Base-by-base conservation (phyloP, 768 basidiomycete species). In the Astraeus odoratus region DNA sequence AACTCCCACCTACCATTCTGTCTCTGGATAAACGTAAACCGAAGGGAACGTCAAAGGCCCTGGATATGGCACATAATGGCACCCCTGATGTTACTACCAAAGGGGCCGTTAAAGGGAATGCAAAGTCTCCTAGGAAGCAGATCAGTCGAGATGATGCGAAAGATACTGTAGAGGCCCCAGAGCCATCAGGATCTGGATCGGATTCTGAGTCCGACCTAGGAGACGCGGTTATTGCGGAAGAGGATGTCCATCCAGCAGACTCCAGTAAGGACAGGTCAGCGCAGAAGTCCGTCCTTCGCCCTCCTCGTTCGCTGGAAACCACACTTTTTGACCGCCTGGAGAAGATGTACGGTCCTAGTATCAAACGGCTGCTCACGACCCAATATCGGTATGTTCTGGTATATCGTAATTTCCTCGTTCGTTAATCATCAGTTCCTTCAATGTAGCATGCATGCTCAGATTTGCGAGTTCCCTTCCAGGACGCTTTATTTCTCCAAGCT, bases 251-350 rank as follows among this genome's bases (percentile, higher is more conserved):
- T 19, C 42, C 44, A n/a, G n/a, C n/a, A n/a, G n/a, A n/a, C n/a
- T n/a, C n/a, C n/a, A n/a, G n/a, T n/a, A n/a, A n/a, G n/a, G 53
- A 47, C 46, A 53, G 47, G 10, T 7, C 38, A 19, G 37, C 45
- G 15, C 54, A 50, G 38, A 39, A 16, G 20, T n/a, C 48, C 39
- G 46, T 36, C 23, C 63, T 88, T 3, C 60, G 67, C 19, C 81
- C 82, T 2, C 83, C 90, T 1, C 74, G 74, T 20, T 81, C 89
- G 0, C 67, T 99, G 25, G 89, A 93, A 57, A 83, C 78, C 1
- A 98, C 96, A 0, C 70, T 99, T 24, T 99, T 99, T 52, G 91
- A 94, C 51, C 78, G 96, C 18, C 71, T 99, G 8, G 89, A 97
- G 61, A 74, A 71, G 35, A 86, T 96, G 77, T 94, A 93, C 52